These are phyloP conservation scores for Populus davidiana DNA, from an alignment of 345 rosid species.

Conservation along the genomic window DNA sequence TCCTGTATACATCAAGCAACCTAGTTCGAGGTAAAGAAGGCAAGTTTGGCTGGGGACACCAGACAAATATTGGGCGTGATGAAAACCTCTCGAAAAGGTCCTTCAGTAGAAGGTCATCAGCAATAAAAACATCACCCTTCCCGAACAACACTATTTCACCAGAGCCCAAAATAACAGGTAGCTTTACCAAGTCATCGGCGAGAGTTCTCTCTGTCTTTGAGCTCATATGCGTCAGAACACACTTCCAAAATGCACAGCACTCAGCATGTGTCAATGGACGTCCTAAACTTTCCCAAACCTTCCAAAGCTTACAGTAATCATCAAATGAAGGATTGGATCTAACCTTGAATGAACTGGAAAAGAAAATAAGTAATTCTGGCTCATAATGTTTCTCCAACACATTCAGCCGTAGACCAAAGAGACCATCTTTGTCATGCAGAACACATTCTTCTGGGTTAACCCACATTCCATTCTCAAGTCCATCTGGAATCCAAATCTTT, in stretches of 20 bases:
- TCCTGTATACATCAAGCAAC: constrained; percentile 46
- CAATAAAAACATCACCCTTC: constrained; percentile 53
- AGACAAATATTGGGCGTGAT: constrained; percentile 47
- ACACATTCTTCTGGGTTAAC: constrained; percentile 46
- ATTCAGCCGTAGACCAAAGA: constrained; percentile 41
- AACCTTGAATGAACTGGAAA: constrained; percentile 40
- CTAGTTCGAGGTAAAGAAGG: constrained; percentile 36
- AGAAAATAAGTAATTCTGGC: constrained; percentile 26
- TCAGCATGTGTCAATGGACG: constrained; percentile 33
- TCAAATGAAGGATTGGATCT: constrained; percentile 41
- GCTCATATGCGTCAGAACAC: constrained; percentile 22
- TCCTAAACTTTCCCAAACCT: constrained; percentile 50
- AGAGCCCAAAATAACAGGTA: constrained; percentile 43
- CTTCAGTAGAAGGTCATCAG: constrained; percentile 63
- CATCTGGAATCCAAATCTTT: constrained; percentile 56
- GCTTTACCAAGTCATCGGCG: constrained; percentile 36
- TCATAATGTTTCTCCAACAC: constrained; percentile 52
- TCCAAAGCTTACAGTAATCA: constrained; percentile 65
- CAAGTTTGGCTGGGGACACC: constrained; percentile 61
- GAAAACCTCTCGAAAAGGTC: constrained; percentile 39
- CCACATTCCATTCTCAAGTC: constrained; percentile 43
- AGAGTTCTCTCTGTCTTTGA: constrained; percentile 19
- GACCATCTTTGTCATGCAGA: constrained; percentile 44
- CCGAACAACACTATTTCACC: constrained; percentile 36
- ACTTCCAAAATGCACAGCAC: constrained; percentile 71